phyloP scores from a whole-genome alignment of 2,329 filamentous ascomycete genomes.

The Lecanicillium sp. region DNA sequence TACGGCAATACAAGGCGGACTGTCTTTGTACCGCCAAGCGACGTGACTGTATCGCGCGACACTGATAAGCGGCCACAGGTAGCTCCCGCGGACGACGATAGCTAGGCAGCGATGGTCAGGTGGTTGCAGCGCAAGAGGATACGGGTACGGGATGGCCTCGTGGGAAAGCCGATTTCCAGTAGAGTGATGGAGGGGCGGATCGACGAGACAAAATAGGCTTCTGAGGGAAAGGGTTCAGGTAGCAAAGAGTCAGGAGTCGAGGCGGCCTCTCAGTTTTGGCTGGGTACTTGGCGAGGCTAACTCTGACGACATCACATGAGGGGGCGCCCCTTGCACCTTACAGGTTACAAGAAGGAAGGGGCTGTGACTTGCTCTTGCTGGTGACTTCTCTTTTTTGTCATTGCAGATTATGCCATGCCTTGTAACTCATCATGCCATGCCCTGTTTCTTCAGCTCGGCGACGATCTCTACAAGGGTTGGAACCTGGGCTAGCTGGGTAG shows the following conservation, averaged over 20 bases:
- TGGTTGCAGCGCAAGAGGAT: background rate
- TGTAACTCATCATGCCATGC: too few relatives aligned
- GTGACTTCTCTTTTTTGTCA: too few relatives aligned
- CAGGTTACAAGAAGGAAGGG: constrained; percentile 16
- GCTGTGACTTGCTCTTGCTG: background rate
- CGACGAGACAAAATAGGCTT: background rate
- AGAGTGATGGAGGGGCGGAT: background rate
- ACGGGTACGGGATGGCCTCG: background rate
- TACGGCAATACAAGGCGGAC: too few relatives aligned
- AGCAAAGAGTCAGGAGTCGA: too few relatives aligned
- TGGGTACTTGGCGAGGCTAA: background rate
- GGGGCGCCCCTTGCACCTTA: too few relatives aligned
- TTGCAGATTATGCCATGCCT: too few relatives aligned
- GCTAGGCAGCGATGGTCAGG: constrained; percentile 8
- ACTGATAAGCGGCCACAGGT: too few relatives aligned
- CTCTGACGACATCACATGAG: constrained; percentile 10
- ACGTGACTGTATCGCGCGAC: too few relatives aligned
- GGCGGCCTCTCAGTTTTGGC: background rate
- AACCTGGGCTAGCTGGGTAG: too few relatives aligned
- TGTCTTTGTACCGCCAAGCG: too few relatives aligned
- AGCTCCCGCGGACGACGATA: background rate
- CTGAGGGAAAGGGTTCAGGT: background rate
- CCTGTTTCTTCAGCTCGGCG: background rate
- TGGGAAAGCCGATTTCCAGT: background rate
- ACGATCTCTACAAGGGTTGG: too few relatives aligned